Evolutionary conservation across 2,329 filamentous ascomycete species (phyloP), one percentile per base, ranked within the genome.

Genomic region (Lecanicillium sp.): DNA sequence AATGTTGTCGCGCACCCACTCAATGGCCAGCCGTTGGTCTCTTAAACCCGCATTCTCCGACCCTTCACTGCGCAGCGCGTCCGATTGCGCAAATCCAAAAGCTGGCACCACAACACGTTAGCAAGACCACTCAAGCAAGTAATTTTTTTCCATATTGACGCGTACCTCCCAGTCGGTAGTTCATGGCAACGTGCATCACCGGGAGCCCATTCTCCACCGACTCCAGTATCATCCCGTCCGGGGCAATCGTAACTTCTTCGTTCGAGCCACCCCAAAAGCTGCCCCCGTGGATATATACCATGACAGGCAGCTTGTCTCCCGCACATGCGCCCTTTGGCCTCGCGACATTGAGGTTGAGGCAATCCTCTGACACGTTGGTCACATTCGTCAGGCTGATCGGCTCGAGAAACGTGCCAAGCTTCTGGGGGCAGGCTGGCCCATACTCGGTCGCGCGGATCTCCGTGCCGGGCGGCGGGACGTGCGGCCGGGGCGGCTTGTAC

Each of bases 381-480:
- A 65, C 56, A 18, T 61, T 61, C 3, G 51, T 56, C 18, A 64
- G 46, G 1, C 56, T 53, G 5, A 62, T 44, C 5, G 58, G 58
- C 4, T 49, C 42, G 4, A 49, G 29, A 29, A 51, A 56, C 4
- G 40, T 44, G 4, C 55, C 60, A 0, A 64, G 40, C 5, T 48
- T 41, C 48, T 72, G 68, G 3, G 68, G 68, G 41, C 69, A 72
- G 2, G 65, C 61, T 4, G 61, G 56, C 1, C 68, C 68, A 25
- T 60, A 57, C 2, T 57, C 52, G 7, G 56, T 62, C 2, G 63
- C 66, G 44, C 63, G 49, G 39, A 69, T 49, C 5, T 49, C 49
- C 18, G 50, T 54, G 5, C 62, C 62, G 3, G 51, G 45, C 4
- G 44, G 20, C 2, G 60, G 57, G 0, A 50, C 44, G 39, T 58